Conservation (phyloP, 2,329 filamentous ascomycete species). For the Alternaria burnsii region DNA sequence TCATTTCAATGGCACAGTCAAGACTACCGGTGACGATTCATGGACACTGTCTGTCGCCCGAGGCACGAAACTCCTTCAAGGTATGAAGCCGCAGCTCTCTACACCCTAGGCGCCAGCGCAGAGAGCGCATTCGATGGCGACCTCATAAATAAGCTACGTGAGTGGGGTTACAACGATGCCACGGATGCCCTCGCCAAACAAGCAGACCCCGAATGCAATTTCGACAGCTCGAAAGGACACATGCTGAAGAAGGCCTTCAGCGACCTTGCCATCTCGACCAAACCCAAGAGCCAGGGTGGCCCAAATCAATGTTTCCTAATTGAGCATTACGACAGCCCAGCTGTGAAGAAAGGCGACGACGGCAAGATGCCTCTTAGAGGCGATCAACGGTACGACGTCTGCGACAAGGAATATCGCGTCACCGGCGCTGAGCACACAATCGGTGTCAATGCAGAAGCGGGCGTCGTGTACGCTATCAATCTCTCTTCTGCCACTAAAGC, state of each 20-base stretch:
- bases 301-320: slow-evolving; percentile 25
- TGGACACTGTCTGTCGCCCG: slow-evolving; percentile 15
- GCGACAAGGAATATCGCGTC: slow-evolving; percentile 19
- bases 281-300: slow-evolving; percentile 17
- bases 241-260: slow-evolving; percentile 12
- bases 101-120: slow-evolving; percentile 7
- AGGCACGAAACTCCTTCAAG: slow-evolving; percentile 19
- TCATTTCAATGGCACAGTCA: background rate
- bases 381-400: slow-evolving; percentile 27
- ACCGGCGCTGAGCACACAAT: slow-evolving; percentile 23
- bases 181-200: slow-evolving; percentile 7
- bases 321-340: slow-evolving; percentile 21
- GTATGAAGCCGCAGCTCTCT: slow-evolving; percentile 23
- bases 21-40: background rate
- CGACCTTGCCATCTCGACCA: slow-evolving; percentile 15
- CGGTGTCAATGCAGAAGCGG: slow-evolving; percentile 19
- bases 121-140: slow-evolving; percentile 19
- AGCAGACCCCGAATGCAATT: slow-evolving; percentile 17
- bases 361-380: slow-evolving; percentile 1
- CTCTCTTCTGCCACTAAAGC: slow-evolving; percentile 11
- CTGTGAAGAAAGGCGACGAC: slow-evolving; percentile 10
- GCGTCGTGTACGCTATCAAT: slow-evolving; percentile 18
- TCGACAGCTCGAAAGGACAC: slow-evolving; percentile 12
- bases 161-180: slow-evolving; percentile 26
- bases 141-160: slow-evolving; percentile 8